A percentile compares a stretch with the other conserved stretches of the same genome.
These are phyloP conservation scores for Lactuca saligna DNA, from an alignment of 129 eudicot species.

Conservation along the genomic window DNA sequence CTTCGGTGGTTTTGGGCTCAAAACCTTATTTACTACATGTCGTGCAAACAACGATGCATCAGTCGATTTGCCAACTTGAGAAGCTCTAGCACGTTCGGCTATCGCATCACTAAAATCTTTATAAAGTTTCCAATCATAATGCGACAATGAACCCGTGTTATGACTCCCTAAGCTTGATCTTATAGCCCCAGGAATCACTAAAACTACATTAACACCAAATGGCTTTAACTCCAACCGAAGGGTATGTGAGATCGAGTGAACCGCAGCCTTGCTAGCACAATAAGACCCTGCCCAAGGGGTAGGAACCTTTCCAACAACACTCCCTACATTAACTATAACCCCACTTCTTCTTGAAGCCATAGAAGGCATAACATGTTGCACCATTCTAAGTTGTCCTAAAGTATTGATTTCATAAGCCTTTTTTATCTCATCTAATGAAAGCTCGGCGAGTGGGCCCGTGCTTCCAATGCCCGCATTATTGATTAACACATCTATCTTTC, in stretches of 20 bases:
- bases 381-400: constrained; percentile 69
- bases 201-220: constrained; percentile 49
- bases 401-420: constrained; percentile 66
- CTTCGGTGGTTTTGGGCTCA: constrained; percentile 63
- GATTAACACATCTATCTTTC: constrained; percentile 61
- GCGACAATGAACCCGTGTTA: constrained; percentile 33
- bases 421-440: constrained; percentile 49
- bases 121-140: constrained; percentile 66
- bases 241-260: constrained; percentile 55
- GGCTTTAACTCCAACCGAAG: constrained; percentile 69
- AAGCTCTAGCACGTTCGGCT: constrained; percentile 61
- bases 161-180: constrained; percentile 60
- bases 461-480: constrained; percentile 77
- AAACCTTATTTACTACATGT: constrained; percentile 57
- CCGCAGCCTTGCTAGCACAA: constrained; percentile 64
- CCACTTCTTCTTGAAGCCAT: constrained; percentile 57
- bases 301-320: constrained; percentile 75
- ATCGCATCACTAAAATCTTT: constrained; percentile 51
- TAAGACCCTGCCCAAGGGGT: constrained; percentile 88
- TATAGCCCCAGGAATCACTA: constrained; percentile 69
- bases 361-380: constrained; percentile 69
- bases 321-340: constrained; percentile 61
- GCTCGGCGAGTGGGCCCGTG: constrained; percentile 79
- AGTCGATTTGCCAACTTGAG: constrained; percentile 64
- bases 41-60: constrained; percentile 62